Evolutionary conservation across 2,329 filamentous ascomycete species (phyloP), one percentile per base, ranked within the genome.

Genomic region (Diaporthe capsici): DNA sequence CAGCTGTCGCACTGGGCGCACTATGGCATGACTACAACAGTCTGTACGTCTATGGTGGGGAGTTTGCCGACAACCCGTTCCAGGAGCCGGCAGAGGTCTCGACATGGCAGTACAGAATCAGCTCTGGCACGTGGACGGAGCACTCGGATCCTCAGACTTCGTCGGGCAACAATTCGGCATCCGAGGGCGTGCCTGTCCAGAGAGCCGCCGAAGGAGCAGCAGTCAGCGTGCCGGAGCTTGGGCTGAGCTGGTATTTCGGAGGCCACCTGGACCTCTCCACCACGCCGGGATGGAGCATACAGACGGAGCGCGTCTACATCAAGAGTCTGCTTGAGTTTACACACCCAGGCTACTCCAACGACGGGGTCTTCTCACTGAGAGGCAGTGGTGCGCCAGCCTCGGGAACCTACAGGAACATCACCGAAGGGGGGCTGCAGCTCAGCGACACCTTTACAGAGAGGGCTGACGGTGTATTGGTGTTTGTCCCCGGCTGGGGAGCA

Each of bases 261-360:
- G 94, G 94, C 0, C 94, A 95, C 82, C 85, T 94, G 8, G 94
- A 96, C 81, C 81, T 84, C 80, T 84, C 84, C 15, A 90, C 89
- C 6, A 92, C 81, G 4, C 83, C 82, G 0, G 93, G 91, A 17
- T 95, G 94, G 94, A 92, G 91, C n/a, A 89, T 90, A 70, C 88
- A 90, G 72, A 87, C 91, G 31, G 84, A 86, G 0, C 87, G 93
- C 7, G 86, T 95, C 1, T 96, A 95, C 81, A 84, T 96, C 58
- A 94, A 92, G 83, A 94, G 92, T 61, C 84, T 96, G 42, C 85
- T 95, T 20, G 94, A 96, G 80, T 96, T 93, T 80, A 95, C 93
- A 0, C 94, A 94, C 78, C 94, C 94, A 0, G 92, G 92, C 6
- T 92, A 89, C 81, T 85, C 86, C 17, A 95, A 95, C 81, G 85